phyloP scores from a whole-genome alignment of 495 filamentous ascomycete genomes.

The Neurospora sp. region DNA sequence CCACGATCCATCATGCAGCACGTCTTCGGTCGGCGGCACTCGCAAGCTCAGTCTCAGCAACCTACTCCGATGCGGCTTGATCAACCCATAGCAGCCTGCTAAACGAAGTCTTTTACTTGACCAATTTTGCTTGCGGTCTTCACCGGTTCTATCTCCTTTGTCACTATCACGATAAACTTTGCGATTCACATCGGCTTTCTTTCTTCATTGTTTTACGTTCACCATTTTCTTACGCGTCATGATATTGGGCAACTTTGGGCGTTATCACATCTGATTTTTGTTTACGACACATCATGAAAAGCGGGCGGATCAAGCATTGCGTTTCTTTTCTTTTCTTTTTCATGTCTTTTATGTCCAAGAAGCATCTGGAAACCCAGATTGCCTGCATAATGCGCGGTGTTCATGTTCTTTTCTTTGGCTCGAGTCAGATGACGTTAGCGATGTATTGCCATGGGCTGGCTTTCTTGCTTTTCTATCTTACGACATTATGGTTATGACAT shows the following conservation, averaged over 20 bases:
- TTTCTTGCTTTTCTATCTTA: background rate
- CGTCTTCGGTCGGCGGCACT: constrained; percentile 56
- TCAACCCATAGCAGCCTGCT: constrained; percentile 27
- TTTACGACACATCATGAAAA: background rate
- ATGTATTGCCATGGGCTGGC: background rate
- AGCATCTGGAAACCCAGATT: background rate
- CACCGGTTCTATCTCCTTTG: background rate
- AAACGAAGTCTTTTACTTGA: constrained; percentile 7
- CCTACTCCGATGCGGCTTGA: constrained; percentile 33
- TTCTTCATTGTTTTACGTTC: background rate
- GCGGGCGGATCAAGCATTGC: background rate
- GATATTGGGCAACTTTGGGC: background rate
- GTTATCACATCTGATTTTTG: background rate
- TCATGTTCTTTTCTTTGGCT: background rate
- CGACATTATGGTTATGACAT: background rate
- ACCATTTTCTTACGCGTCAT: background rate
- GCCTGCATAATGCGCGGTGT: background rate
- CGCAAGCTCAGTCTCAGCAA: constrained; percentile 24
- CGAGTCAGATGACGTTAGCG: background rate
- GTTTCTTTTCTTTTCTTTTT: background rate
- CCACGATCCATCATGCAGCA: constrained; percentile 70
- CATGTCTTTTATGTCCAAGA: background rate
- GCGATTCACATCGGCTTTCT: constrained; percentile 1
- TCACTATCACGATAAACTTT: background rate
- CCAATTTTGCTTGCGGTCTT: background rate